These are phyloP conservation scores for Hypoxylon sp. DNA, from an alignment of 2,329 filamentous ascomycete species.

Conservation along the genomic window DNA sequence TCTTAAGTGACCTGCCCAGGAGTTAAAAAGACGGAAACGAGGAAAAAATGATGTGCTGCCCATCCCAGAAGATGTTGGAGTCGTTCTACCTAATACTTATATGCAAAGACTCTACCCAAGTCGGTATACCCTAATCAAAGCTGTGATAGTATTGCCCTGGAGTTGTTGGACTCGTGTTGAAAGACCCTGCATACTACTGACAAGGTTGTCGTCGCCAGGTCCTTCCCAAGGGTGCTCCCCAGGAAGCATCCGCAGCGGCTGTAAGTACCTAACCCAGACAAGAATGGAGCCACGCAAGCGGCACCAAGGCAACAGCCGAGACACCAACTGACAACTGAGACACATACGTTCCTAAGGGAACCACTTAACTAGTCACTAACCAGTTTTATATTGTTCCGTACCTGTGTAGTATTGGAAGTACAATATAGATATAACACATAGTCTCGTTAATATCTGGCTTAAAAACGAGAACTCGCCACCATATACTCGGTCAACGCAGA, in stretches of 20 bases:
- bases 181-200: slow-evolving; percentile 25
- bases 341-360: not conserved
- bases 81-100: slow-evolving; percentile 33
- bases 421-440: no score
- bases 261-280: slow-evolving; percentile 26
- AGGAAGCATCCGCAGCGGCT: slow-evolving; percentile 22
- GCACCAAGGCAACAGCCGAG: slow-evolving; percentile 21
- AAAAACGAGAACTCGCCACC: not conserved
- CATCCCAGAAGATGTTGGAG: slow-evolving; percentile 11
- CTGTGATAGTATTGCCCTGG: slow-evolving; percentile 24
- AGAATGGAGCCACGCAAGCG: slow-evolving; percentile 35
- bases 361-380: not conserved
- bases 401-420: not conserved
- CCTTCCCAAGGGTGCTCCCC: slow-evolving; percentile 21
- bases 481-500: not conserved
- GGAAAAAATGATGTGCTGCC: slow-evolving; percentile 27
- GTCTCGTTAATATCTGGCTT: not conserved
- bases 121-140: slow-evolving; percentile 9
- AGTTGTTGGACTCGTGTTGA: slow-evolving; percentile 22
- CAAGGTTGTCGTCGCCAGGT: slow-evolving; percentile 32
- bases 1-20: slow-evolving; percentile 15
- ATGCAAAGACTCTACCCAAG: slow-evolving; percentile 11
- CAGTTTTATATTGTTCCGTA: not conserved
- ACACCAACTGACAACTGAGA: slow-evolving; percentile 20
- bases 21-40: slow-evolving; percentile 16